Base-by-base conservation (phyloP, 352 stramenopile genomes). In the Phytophthora constricta region DNA sequence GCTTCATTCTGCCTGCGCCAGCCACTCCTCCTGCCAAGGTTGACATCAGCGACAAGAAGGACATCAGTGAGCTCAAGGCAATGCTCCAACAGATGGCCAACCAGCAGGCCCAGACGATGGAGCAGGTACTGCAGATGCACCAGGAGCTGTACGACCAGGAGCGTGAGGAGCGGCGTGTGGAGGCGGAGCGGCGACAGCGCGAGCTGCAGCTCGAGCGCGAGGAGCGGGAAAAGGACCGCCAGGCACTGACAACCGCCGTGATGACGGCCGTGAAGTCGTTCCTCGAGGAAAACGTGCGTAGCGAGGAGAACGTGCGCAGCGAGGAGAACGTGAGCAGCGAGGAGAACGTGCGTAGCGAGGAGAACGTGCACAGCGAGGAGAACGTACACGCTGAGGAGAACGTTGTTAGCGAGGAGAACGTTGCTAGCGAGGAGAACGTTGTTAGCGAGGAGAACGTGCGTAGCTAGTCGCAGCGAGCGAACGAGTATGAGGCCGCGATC, bases 141-240 rank as follows among this genome's bases (percentile, higher is more conserved):
- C 47, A 54, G 47, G 23, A 54, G 16, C n/a, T 54, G 47, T 54
- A 54, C 14, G 47, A 54, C 13, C 47, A 41, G 26, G 47, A 54
- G 43, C 70, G 70, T 22, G 62, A 78, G 65, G 70, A 78, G 25
- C 61, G 70, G 7, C 70, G 56, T 23, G 13, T 72, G 20, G 70
- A 78, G 45, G 23, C 37, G 3, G 61, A 78, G 39, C 56, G 70
- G 34, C 70, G 62, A 72, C 51, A 78, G 37, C 45, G 57, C 27
- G 70, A 74, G 57, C 14, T 65, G 9, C 41, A 72, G 33, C 16
- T 45, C 1, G 51, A 78, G 50, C 65, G 70, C 46, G 65, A 64
- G 48, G 70, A 78, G 61, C 70, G 65, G 45, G 53, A 76, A 42
- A 78, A 75, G 61, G 70, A 78, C 48, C 70, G 62, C 46, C 51